These are phyloP conservation scores for Coemansia brasiliensis DNA, from an alignment of 192 early-diverging fungal species.

Conservation along the genomic window DNA sequence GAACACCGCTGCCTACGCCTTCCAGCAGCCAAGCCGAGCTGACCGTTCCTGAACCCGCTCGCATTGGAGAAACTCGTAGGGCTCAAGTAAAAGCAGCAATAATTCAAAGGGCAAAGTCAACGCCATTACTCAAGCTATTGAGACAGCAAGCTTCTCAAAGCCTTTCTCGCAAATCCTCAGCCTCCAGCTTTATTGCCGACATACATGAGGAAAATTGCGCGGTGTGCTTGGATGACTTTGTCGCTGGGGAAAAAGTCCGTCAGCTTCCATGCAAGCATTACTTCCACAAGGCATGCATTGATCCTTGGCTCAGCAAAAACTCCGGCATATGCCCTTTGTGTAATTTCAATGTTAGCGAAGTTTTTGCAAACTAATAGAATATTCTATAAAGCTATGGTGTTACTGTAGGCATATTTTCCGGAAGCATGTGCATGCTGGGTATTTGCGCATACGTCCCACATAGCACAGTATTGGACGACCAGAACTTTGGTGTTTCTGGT, in stretches of 20 bases:
- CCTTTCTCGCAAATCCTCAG: neutral
- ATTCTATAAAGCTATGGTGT: neutral
- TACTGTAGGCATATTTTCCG: neutral
- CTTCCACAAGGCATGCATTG: slow-evolving; percentile 47
- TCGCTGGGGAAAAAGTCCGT: slow-evolving; percentile 31
- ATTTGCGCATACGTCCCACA: neutral
- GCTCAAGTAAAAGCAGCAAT: neutral
- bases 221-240: slow-evolving; percentile 48
- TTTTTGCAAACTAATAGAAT: slow-evolving; percentile 4
- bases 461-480: slow-evolving; percentile 2
- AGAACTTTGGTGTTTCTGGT: slow-evolving; percentile 35
- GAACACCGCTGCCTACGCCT: neutral
- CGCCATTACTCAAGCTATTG: slow-evolving; percentile 1
- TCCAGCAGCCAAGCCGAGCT: slow-evolving; percentile 1
- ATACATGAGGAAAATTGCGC: slow-evolving; percentile 48
- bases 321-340: slow-evolving; percentile 46
- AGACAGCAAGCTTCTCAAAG: neutral
- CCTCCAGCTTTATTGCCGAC: neutral
- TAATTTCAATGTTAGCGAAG: slow-evolving; percentile 36
- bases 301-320: slow-evolving; percentile 37
- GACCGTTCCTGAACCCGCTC: neutral
- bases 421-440: slow-evolving; percentile 6
- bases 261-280: slow-evolving; percentile 43
- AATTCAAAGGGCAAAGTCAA: slow-evolving; percentile 2
- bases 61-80: neutral